Conservation (phyloP, 768 basidiomycete species). For the Cytidiella melzeri region DNA sequence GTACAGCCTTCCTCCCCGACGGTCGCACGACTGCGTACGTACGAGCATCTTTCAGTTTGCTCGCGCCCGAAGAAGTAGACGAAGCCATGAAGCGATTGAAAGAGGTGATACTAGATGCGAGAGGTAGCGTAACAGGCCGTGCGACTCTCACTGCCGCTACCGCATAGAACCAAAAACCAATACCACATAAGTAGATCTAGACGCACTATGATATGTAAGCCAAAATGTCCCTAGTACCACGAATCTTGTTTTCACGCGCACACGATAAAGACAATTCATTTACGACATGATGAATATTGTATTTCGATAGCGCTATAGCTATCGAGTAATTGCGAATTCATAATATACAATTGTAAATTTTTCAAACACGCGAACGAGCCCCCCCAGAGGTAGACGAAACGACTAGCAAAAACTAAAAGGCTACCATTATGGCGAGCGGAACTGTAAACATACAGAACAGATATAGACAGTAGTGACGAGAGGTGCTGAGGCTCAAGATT, state of each 20-base stretch:
- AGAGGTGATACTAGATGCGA: conserved; percentile 23
- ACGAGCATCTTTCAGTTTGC: conserved; percentile 78
- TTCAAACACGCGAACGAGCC: background rate
- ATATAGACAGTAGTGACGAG: background rate
- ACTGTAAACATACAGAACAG: background rate
- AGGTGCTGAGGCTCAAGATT: no score
- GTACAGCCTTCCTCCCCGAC: conserved; percentile 76
- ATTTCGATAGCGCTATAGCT: background rate
- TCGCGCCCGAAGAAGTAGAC: conserved; percentile 63
- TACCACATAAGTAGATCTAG: no score
- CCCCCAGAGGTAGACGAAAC: background rate
- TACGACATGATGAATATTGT: no score
- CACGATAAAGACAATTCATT: background rate
- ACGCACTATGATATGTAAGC: no score
- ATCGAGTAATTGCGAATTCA: background rate
- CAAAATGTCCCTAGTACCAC: no score
- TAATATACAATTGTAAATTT: background rate
- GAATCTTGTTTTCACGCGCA: background rate
- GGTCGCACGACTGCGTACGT: conserved; percentile 70
- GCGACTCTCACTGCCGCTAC: no score
- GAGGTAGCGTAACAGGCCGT: no score
- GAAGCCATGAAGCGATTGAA: conserved; percentile 62
- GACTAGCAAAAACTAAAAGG: background rate
- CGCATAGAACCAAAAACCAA: no score
- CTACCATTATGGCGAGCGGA: background rate